Evolutionary conservation across 805 yeast species (phyloP).

Genomic region (Candida oleophila): DNA sequence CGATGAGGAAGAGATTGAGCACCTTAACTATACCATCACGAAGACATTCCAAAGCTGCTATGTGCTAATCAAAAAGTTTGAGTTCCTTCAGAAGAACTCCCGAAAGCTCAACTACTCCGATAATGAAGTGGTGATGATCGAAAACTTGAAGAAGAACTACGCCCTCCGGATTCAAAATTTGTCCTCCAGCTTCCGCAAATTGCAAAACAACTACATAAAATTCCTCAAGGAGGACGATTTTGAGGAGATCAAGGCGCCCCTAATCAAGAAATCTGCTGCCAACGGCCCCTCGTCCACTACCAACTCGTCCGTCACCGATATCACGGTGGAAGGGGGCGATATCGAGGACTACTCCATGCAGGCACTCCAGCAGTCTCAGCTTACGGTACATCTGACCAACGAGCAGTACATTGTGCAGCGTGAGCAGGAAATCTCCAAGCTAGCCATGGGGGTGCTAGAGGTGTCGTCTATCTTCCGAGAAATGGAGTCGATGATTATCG

Average conservation of each 20-base stretch:
- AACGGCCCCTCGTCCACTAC: neutral
- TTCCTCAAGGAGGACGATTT: conserved; percentile 79
- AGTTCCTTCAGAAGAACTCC: conserved; percentile 38
- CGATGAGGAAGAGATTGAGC: conserved; percentile 79
- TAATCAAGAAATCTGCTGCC: conserved; percentile 7
- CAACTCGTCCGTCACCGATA: conserved; percentile 7
- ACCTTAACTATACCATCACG: conserved; percentile 71
- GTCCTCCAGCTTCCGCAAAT: conserved; percentile 74
- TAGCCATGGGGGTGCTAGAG: conserved; percentile 93
- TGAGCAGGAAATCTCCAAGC: conserved; percentile 83
- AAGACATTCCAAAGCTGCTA: conserved; percentile 77
- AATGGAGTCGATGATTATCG: conserved; percentile 86
- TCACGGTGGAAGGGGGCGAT: conserved; percentile 27
- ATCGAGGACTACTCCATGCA: conserved; percentile 41
- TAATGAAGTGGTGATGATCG: conserved; percentile 63
- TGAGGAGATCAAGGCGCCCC: conserved; percentile 32
- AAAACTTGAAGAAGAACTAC: conserved; percentile 78
- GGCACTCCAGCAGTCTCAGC: conserved; percentile 25
- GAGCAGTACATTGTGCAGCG: conserved; percentile 55
- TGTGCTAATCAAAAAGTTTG: conserved; percentile 66
- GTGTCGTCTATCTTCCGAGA: conserved; percentile 91
- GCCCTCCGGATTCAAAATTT: conserved; percentile 82
- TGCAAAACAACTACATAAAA: conserved; percentile 87
- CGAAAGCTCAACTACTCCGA: conserved; percentile 39
- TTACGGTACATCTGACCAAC: conserved; percentile 21